Evolutionary conservation across 2,329 filamentous ascomycete species (phyloP), one percentile per base, ranked within the genome.

Genomic region (Verticillium nonalfalfae): DNA sequence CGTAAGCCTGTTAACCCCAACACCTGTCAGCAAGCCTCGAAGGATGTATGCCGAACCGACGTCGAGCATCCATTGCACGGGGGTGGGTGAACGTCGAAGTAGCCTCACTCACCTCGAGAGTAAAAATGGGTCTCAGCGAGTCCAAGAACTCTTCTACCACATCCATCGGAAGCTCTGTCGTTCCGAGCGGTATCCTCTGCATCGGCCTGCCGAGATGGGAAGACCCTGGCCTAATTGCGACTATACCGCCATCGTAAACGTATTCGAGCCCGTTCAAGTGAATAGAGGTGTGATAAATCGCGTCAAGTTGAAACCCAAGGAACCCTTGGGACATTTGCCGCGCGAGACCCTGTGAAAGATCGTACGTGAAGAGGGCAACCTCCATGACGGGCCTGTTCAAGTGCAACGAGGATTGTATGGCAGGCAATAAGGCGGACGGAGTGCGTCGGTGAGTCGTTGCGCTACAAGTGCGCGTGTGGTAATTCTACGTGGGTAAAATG

Each of bases 221-320:
- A 11, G 85, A 83, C 1, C 93, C 93, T 0, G 95, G 91, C 10
- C 79, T 77, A 63, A 94, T 92, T 60, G 88, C 87, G 68, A 96
- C 90, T 59, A 98, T 89, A 60, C 92, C 92, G 60, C 90, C 88
- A 63, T 96, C 94, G 68, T 93, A 98, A 69, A 94, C 85, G 74
- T 96, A 97, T 75, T 99, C 95, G 58, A 89, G 83, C n/a, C 88
- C 88, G 59, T 87, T 85, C 45, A 98, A 81, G 52, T 97, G 89
- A 60, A 99, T 87, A 0, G 93, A 91, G 0, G 95, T 98, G 74
- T 99, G 95, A 68, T 98, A 98, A 59, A 99, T 86, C 60, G 95
- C 95, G 74, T 98, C 94, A 58, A 97, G 91, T 59, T 83, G 78
- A 66, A 85, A 82, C 15, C 83, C 77, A 10, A 87, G 73, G 60